phyloP scores from a whole-genome alignment of 257 asterid genomes.

The Nicotiana attenuata region DNA sequence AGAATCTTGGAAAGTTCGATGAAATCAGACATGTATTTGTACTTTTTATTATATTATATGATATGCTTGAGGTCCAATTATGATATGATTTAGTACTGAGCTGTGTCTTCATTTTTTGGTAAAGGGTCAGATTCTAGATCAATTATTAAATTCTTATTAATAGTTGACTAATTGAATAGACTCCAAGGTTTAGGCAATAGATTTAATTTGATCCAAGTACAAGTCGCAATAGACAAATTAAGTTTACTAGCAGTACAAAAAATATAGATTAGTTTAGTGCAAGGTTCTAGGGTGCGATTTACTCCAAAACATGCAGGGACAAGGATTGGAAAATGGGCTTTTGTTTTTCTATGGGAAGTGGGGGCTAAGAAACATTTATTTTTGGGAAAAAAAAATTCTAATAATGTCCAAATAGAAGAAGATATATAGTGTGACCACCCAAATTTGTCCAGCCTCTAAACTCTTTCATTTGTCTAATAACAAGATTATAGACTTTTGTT shows the following conservation, averaged over 20 bases:
- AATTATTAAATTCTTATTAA: slow-evolving; percentile 13
- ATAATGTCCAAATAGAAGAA: slow-evolving; percentile 17
- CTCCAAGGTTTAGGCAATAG: slow-evolving; percentile 10
- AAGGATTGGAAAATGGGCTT: slow-evolving; percentile 36
- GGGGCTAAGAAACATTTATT: slow-evolving; percentile 13
- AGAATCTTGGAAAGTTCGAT: slow-evolving; percentile 18
- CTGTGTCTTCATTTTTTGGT: slow-evolving; percentile 37
- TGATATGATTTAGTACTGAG: slow-evolving; percentile 18
- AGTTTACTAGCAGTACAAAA: slow-evolving; percentile 4
- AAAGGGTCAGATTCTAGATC: slow-evolving; percentile 32
- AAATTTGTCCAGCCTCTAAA: slow-evolving; percentile 23
- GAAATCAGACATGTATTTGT: slow-evolving; percentile 7
- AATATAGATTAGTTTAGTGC: background rate
- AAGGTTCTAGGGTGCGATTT: slow-evolving; percentile 23
- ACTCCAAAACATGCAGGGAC: slow-evolving; percentile 39
- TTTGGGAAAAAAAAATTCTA: background rate
- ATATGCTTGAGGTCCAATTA: slow-evolving; percentile 26
- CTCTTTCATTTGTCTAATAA: slow-evolving; percentile 24
- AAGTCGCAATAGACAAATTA: slow-evolving; percentile 26
- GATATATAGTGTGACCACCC: slow-evolving; percentile 6
- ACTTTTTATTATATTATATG: background rate
- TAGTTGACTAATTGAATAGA: slow-evolving; percentile 41
- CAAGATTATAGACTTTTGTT: background rate
- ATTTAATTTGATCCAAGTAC: slow-evolving; percentile 11
- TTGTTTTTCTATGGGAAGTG: slow-evolving; percentile 15